Base-by-base conservation (phyloP, 805 yeast species). In the Lipomyces sp. region DNA sequence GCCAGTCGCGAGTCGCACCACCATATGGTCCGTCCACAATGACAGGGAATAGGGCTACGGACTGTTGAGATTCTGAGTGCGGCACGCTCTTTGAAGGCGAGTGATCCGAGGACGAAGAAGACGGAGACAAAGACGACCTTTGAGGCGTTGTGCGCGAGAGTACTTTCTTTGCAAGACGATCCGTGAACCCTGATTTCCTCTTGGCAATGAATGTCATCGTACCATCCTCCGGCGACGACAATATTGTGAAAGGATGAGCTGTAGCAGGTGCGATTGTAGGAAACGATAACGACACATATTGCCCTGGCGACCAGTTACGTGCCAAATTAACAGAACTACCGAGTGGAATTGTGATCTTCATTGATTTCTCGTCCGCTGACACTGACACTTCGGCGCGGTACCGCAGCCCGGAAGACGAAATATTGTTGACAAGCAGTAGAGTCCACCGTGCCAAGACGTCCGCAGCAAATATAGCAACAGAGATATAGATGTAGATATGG, bases 11-110 rank as follows among this genome's bases (percentile, higher is more conserved):
- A 37, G 66, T 65, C 19, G 63, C 61, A 2, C 72, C 77, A 0
- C 80, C 79, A 52, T 67, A 72, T 0, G 81, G 81, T 0, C 81
- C 81, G 29, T 67, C 67, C 36, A 76, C 64, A 3, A 65, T 45
- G 0, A 72, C 75, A 34, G 70, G 72, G 52, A 74, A 26, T 6
- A 6, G 6, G 10, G 29, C 29, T 7, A 26, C 10, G 29, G 10
- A 6, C 10, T 10, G 6, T 7, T 26, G 10, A 7, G 29, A 26
- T 26, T 26, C 29, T 6, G 29, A 26, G 29, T 6, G 10, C 10
- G 10, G 6, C 6, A 7, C 29, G 10, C 6, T 26, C 10, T 26
- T 6, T 26, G 29, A 7, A 6, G 29, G 10, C 29, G 29, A 26
- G 6, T 10, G 26, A 6, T 11, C 24, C 5, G 39, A 36, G 8